These are phyloP conservation scores for Ilyonectria mors-panacis DNA, from an alignment of 2,329 filamentous ascomycete genomes.

Conservation along the genomic window DNA sequence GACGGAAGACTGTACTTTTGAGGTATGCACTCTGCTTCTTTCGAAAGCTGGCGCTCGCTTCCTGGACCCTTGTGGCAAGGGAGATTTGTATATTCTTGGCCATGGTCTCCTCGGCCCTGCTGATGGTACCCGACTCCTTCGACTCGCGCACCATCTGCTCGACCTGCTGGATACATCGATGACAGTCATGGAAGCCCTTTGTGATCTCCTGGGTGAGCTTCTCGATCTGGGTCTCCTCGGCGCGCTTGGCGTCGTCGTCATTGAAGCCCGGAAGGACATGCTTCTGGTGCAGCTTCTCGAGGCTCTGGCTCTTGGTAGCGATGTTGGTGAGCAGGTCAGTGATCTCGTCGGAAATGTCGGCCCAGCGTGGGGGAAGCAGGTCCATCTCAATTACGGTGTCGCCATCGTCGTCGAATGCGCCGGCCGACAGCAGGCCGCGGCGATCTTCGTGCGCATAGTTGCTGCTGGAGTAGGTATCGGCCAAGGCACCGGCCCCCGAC, in stretches of 20 bases:
- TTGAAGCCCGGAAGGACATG: slow-evolving; percentile 97
- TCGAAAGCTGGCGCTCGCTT: slow-evolving; percentile 90
- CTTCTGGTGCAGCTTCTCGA: slow-evolving; percentile 96
- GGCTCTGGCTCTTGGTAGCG: slow-evolving; percentile 83
- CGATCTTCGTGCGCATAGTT: slow-evolving; percentile 65
- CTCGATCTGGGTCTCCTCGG: slow-evolving; percentile 93
- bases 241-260: slow-evolving; percentile 89
- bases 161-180: slow-evolving; percentile 88
- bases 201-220: slow-evolving; percentile 92
- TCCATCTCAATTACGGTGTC: slow-evolving; percentile 99
- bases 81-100: slow-evolving; percentile 96
- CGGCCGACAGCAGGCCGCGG: slow-evolving; percentile 87
- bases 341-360: slow-evolving; percentile 95
- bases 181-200: slow-evolving; percentile 88
- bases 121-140: slow-evolving; percentile 79
- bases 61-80: slow-evolving; percentile 88
- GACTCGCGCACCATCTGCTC: slow-evolving; percentile 90
- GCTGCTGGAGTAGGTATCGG: slow-evolving; percentile 69
- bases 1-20: slow-evolving; percentile 75
- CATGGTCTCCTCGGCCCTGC: slow-evolving; percentile 92
- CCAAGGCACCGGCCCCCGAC: slow-evolving; percentile 70
- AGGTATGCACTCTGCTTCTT: slow-evolving; percentile 98
- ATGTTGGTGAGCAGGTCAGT: slow-evolving; percentile 86
- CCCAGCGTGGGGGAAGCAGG: slow-evolving; percentile 93
- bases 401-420: slow-evolving; percentile 86